Evolutionary conservation across 176 grass and related monocot genomes (phyloP), one percentile per base, ranked within the genome.

Genomic region (Phyllostachys edulis): DNA sequence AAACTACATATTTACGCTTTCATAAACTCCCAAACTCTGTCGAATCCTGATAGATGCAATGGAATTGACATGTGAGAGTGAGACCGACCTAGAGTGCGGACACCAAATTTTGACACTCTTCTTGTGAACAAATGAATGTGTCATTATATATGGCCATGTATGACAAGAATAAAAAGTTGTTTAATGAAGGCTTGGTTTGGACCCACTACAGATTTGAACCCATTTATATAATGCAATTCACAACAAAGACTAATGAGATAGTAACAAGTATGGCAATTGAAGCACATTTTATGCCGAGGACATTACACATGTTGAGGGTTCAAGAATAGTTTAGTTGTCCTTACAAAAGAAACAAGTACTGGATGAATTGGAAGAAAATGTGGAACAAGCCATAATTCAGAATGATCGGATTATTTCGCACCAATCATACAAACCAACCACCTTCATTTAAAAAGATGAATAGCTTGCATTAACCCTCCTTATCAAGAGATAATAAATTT

Each of bases 321-420:
- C n/a, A n/a, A n/a, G n/a, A n/a, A 1, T 29, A 29, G 29, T 29
- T 29, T 29, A 29, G 29, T 1, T 29, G 29, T 29, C 29, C 29
- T 29, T 29, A 29, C 29, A 79, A 51, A 64, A 34, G 5, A 29
- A 42, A 67, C 2, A 61, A 11, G 21, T 81, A 93, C 88, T 69
- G 88, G 91, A 76, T 90, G 88, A 67, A 93, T 65, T 8, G 88
- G 91, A 46, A 93, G 91, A 64, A 86, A 79, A 37, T 88, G 34
- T 2, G 91, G 91, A 9, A 88, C 71, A 21, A 93, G 54, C 88
- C 88, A 93, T 69, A 85, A 45, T 56, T 93, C 88, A 9, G 91
- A 60, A 80, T 72, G 11, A 90, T 67, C 1, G 85, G 2, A 82
- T 93, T 88, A 49, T 82, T 93, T 88, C 91, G 20, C 78, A 86